Evolutionary conservation across 768 basidiomycete species (phyloP).

Genomic region (Leccinum obscurum): DNA sequence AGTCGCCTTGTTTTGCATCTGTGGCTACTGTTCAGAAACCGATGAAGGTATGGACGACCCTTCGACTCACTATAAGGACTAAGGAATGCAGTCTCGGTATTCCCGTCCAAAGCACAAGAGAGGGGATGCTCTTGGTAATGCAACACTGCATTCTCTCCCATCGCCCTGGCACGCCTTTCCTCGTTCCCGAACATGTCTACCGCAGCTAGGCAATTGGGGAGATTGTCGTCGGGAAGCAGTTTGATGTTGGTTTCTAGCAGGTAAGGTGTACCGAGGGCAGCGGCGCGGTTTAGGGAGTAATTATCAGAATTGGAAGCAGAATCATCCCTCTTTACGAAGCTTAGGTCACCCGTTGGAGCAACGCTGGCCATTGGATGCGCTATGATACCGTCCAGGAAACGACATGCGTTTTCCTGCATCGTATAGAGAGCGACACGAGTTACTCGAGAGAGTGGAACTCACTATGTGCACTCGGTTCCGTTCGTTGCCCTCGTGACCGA

Average conservation of each 20-base stretch:
- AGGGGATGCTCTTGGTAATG: conserved; percentile 47
- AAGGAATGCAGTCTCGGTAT: conserved; percentile 48
- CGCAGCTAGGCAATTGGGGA: conserved; percentile 27
- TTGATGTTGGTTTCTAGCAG: conserved; percentile 55
- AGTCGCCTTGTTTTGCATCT: conserved; percentile 37
- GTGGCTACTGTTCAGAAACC: conserved; percentile 18
- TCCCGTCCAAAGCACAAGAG: conserved; percentile 58
- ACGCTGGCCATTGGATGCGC: not conserved
- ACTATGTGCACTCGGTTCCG: conserved; percentile 62
- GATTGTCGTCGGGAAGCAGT: conserved; percentile 38
- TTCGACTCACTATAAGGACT: conserved; percentile 45
- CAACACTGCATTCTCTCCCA: conserved; percentile 36
- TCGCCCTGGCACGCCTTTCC: conserved; percentile 28
- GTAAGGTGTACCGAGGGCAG: conserved; percentile 46
- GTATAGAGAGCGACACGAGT: conserved; percentile 1
- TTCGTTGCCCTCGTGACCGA: conserved; percentile 55
- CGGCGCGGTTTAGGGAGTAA: conserved; percentile 30
- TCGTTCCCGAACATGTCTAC: conserved; percentile 47
- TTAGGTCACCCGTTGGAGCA: not conserved
- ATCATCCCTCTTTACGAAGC: conserved; percentile 13
- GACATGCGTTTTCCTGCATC: conserved; percentile 44
- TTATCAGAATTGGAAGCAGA: not conserved
- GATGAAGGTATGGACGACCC: not conserved
- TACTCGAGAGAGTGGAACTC: conserved; percentile 25
- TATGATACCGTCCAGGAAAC: conserved; percentile 42